These are phyloP conservation scores for Xylaria sp. DNA, from an alignment of 2,329 filamentous ascomycete species.

Conservation along the genomic window DNA sequence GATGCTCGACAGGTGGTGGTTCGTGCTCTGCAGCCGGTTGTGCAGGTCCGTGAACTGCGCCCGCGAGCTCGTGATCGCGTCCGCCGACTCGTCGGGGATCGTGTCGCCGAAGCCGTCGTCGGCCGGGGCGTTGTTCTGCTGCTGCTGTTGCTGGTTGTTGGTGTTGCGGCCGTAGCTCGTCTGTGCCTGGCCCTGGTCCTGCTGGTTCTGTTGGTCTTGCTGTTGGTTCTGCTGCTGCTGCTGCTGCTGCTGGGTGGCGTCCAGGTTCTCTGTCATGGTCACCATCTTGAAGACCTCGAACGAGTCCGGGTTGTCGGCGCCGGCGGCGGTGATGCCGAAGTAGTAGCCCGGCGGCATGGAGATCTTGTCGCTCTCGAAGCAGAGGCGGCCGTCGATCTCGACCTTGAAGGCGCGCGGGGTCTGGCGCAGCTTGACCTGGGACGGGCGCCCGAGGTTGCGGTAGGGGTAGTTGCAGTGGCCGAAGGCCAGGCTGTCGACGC, in stretches of 20 bases:
- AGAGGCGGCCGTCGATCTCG: constrained; percentile 75
- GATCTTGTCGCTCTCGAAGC: constrained; percentile 83
- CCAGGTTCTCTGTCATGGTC: constrained; percentile 61
- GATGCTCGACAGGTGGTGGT: constrained; percentile 68
- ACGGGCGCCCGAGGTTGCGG: constrained; percentile 86
- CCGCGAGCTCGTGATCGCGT: constrained; percentile 51
- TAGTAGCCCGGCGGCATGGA: constrained; percentile 77
- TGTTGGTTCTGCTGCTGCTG: constrained; percentile 38
- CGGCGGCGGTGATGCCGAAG: constrained; percentile 86
- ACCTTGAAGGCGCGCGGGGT: constrained; percentile 70
- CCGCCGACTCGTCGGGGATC: constrained; percentile 52
- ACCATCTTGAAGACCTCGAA: constrained; percentile 91
- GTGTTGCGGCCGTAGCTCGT: constrained; percentile 31
- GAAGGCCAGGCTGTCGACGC: constrained; percentile 84
- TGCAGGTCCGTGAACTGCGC: constrained; percentile 83
- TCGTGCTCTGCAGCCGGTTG: constrained; percentile 75
- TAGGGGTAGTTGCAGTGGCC: constrained; percentile 90
- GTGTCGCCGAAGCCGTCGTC: constrained; percentile 44
- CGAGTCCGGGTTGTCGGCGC: constrained; percentile 88
- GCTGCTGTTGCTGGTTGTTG: constrained; percentile 10
- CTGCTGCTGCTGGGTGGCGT: constrained; percentile 39
- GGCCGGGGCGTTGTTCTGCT: constrained; percentile 22
- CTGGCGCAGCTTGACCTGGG: constrained; percentile 74
- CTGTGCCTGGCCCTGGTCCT: constrained; percentile 39
- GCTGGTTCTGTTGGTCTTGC: constrained; percentile 39